Conservation (phyloP, 768 basidiomycete genomes). For the Leccinum fibrillosum region DNA sequence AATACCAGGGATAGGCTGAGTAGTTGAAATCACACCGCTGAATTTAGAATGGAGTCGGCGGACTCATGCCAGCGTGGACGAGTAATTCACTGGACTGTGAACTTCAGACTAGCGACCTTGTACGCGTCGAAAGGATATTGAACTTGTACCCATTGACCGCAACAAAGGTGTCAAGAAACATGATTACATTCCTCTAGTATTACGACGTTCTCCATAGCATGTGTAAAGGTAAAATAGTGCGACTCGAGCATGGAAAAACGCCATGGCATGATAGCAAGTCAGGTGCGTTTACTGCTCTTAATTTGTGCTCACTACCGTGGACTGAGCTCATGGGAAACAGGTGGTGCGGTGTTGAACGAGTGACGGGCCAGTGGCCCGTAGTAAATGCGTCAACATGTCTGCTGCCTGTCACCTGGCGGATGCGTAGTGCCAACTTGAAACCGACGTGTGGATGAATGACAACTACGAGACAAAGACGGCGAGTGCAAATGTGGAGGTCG, state of each 20-base stretch:
- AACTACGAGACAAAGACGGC: background rate
- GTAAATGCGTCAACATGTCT: background rate
- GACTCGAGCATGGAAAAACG: too few species aligned
- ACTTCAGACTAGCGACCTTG: background rate
- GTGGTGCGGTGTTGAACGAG: background rate
- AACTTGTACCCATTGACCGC: too few species aligned
- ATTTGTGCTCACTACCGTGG: background rate
- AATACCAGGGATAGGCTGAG: background rate
- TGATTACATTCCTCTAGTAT: too few species aligned
- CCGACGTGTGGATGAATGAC: background rate
- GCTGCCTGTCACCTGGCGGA: background rate
- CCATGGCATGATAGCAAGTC: background rate
- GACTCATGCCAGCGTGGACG: too few species aligned
- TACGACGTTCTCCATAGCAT: too few species aligned
- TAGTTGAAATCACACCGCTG: background rate
- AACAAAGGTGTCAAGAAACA: too few species aligned
- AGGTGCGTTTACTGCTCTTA: background rate
- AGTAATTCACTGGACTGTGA: background rate
- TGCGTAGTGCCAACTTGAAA: background rate
- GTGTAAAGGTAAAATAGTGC: too few species aligned
- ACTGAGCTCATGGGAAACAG: background rate
- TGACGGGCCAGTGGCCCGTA: background rate
- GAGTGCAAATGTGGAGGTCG: background rate
- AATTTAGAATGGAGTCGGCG: background rate
- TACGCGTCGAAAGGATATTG: background rate